Conservation (phyloP, 768 basidiomycete genomes). For the Multifurca ochricompacta region DNA sequence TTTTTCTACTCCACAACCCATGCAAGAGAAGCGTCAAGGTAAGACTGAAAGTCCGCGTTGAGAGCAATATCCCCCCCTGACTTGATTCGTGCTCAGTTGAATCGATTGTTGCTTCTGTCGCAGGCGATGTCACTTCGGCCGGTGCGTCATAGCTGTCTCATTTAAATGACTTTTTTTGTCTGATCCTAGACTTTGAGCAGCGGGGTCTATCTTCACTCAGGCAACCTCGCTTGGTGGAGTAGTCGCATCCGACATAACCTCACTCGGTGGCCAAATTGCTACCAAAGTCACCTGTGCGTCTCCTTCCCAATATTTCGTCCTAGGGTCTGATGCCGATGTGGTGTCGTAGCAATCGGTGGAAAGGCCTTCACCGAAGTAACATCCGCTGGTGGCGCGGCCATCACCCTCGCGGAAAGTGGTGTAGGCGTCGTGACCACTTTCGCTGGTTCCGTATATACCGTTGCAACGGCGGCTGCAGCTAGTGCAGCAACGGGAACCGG, state of each 20-base stretch:
- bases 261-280: background rate
- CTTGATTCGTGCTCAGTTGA: background rate
- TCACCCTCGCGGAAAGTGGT: slow-evolving; percentile 19
- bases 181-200: slow-evolving; percentile 5
- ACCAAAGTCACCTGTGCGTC: slow-evolving; percentile 18
- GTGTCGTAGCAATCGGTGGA: slow-evolving; percentile 10
- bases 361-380: slow-evolving; percentile 16
- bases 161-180: no score
- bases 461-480: slow-evolving; percentile 6
- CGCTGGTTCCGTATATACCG: slow-evolving; percentile 18
- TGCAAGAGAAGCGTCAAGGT: slow-evolving; percentile 5
- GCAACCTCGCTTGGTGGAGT: slow-evolving; percentile 1
- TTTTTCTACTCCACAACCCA: background rate
- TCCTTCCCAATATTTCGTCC: background rate
- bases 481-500: background rate
- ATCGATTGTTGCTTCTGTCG: slow-evolving; percentile 6
- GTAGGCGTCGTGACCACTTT: slow-evolving; percentile 16
- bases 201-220: slow-evolving; percentile 1
- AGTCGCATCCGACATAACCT: background rate
- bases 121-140: background rate
- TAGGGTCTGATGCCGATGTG: background rate
- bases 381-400: slow-evolving; percentile 12
- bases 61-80: background rate
- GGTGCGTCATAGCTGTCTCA: background rate
- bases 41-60: no score